A percentile compares a stretch with the other conserved stretches of the same genome.
phyloP scores from a whole-genome alignment of 495 filamentous ascomycete species.

The Penicillium bovifimosum region DNA sequence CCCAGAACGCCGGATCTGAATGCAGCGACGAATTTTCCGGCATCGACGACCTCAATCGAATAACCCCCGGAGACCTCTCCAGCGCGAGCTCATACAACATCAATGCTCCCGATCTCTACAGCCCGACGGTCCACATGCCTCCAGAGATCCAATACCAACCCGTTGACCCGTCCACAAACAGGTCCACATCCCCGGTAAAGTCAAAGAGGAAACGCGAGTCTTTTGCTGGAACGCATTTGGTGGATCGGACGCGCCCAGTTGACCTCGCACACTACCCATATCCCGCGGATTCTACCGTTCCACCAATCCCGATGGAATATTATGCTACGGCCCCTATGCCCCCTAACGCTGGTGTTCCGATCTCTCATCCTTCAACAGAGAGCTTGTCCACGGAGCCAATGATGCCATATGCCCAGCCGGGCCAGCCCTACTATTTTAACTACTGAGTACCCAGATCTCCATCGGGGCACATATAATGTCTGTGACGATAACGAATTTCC shows the following conservation, averaged over 20 bases:
- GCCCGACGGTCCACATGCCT: neutral
- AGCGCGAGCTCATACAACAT: neutral
- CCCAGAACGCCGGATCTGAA: neutral
- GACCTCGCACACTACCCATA: constrained; percentile 15
- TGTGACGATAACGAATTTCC: constrained; percentile 17
- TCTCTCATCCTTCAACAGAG: neutral
- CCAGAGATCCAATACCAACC: neutral
- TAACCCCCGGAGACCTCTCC: neutral
- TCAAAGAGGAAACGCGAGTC: constrained; percentile 21
- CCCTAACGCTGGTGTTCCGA: constrained; percentile 1
- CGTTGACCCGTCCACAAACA: neutral
- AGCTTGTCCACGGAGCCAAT: constrained; percentile 9
- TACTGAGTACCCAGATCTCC: constrained; percentile 8
- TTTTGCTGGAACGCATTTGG: constrained; percentile 9
- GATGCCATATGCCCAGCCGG: constrained; percentile 20
- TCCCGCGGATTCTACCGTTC: constrained; percentile 10
- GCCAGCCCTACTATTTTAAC: constrained; percentile 31
- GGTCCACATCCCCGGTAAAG: constrained; percentile 11
- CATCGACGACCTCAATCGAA: neutral
- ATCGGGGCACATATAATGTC: neutral
- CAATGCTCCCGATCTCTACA: neutral
- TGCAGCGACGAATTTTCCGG: neutral
- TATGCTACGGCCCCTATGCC: constrained; percentile 6
- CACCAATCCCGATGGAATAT: constrained; percentile 17
- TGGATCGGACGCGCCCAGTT: constrained; percentile 15